Percentiles rank a stretch among this genome's conserved stretches.
phyloP scores from a whole-genome alignment of 345 rosid species.

The sweet orange (Citrus sinensis) region DNA sequence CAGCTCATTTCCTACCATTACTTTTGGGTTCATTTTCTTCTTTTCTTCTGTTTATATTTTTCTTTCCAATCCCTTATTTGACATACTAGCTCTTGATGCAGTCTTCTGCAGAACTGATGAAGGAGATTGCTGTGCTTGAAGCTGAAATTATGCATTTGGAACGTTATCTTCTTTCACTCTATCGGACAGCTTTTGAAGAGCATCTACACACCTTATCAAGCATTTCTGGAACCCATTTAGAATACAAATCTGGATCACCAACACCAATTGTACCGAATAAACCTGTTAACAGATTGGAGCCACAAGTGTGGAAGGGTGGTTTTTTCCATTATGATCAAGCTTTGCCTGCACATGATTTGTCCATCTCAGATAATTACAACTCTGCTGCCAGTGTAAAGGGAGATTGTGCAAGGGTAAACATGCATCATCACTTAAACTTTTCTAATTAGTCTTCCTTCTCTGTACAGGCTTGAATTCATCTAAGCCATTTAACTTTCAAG shows the following conservation, averaged over 20 bases:
- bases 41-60: not conserved
- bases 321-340: slow-evolving; percentile 30
- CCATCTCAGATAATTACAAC: slow-evolving; percentile 33
- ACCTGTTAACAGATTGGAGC: slow-evolving; percentile 27
- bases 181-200: slow-evolving; percentile 64
- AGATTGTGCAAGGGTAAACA: slow-evolving; percentile 45
- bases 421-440: not conserved
- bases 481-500: not conserved
- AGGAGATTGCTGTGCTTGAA: slow-evolving; percentile 68
- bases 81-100: slow-evolving; percentile 23
- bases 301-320: slow-evolving; percentile 18
- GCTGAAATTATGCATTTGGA: slow-evolving; percentile 66
- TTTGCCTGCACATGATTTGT: slow-evolving; percentile 39
- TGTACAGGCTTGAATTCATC: not conserved
- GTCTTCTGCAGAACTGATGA: slow-evolving; percentile 62
- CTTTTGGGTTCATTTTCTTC: not conserved
- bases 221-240: slow-evolving; percentile 24
- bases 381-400: slow-evolving; percentile 36
- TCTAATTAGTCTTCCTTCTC: not conserved
- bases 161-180: slow-evolving; percentile 61
- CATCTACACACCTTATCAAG: slow-evolving; percentile 31
- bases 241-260: slow-evolving; percentile 28
- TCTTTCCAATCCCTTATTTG: not conserved
- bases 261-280: slow-evolving; percentile 15
- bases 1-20: not conserved